Evolutionary conservation across 148 eudicot genomes (phyloP).

Genomic region (Cornus controversa): DNA sequence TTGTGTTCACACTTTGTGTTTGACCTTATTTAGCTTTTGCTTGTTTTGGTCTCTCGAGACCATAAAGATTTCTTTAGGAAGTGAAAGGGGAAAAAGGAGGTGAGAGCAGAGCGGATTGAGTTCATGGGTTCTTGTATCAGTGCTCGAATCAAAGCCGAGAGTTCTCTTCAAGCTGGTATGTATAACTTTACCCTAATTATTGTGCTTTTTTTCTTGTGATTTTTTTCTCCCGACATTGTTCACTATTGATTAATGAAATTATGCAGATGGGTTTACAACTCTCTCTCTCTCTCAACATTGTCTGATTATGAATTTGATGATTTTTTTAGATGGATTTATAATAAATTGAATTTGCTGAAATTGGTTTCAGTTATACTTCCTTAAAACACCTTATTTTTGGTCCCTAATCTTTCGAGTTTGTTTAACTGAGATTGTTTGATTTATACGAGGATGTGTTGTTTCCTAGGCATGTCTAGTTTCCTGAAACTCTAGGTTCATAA

Average conservation of each 20-base stretch:
- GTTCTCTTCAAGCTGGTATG: slow-evolving; percentile 28
- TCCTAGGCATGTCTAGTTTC: too few species aligned
- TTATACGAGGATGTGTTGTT: too few species aligned
- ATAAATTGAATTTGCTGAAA: too few species aligned
- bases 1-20: not conserved
- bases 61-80: not conserved
- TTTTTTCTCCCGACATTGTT: not conserved
- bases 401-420: too few species aligned
- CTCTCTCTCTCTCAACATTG: too few species aligned
- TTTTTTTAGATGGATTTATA: too few species aligned
- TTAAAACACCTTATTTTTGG: too few species aligned
- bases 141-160: slow-evolving; percentile 54
- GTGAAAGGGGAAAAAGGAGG: not conserved
- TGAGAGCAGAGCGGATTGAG: not conserved
- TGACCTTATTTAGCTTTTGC: not conserved
- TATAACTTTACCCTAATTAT: too few species aligned
- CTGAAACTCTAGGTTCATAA: too few species aligned
- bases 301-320: too few species aligned
- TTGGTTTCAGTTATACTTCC: too few species aligned
- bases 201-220: not conserved
- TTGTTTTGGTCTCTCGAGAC: not conserved
- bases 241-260: not conserved
- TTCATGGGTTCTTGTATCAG: slow-evolving; percentile 75
- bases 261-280: not conserved
- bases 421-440: too few species aligned